Evolutionary conservation across 768 basidiomycete species (phyloP), one percentile per base, ranked within the genome.

Genomic region (Coprinopsis cinerea): DNA sequence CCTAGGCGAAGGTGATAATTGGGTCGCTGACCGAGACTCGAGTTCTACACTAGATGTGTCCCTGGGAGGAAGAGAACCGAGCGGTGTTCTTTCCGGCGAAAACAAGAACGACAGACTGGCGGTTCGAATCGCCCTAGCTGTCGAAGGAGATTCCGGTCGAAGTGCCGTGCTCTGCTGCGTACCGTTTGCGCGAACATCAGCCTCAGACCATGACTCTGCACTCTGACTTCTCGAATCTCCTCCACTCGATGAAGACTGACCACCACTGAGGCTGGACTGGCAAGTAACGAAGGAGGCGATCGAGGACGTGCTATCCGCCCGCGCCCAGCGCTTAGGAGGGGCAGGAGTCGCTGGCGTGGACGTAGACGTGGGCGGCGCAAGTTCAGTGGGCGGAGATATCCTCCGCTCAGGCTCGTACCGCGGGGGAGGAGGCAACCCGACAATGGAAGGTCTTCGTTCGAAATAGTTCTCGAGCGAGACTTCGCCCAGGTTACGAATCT

Each of bases 271-370:
- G n/a, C n/a, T 45, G 6, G 44, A 45, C 14, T 28, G 9, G 28
- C 44, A 45, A 4, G 44, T 45, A 5, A 18, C 44, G 28, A 45
- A 45, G n/a, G 44, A 45, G n/a, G 27, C 32, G 6, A 18, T n/a
- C 4, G 44, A 45, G 6, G 44, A 45, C 20, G 17, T 27, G 18
- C 44, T 45, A 23, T 45, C 18, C 13, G 32, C 25, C 11, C 44
- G 9, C 15, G 27, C 14, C 44, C 30, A 24, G 17, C 36, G 36
- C 17, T 18, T 39, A 6, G 6, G 6, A 6, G 36, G 36, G 9
- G 9, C 10, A 6, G 17, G 36, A 18, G 18, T 9, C 10, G 36
- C 17, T 10, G n/a, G n/a, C n/a, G n/a, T n/a, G n/a, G n/a, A n/a
- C n/a, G n/a, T n/a, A n/a, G n/a, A n/a, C n/a, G n/a, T n/a, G n/a